Base-by-base conservation (phyloP, 495 filamentous ascomycete genomes). In the Zalerion maritima region DNA sequence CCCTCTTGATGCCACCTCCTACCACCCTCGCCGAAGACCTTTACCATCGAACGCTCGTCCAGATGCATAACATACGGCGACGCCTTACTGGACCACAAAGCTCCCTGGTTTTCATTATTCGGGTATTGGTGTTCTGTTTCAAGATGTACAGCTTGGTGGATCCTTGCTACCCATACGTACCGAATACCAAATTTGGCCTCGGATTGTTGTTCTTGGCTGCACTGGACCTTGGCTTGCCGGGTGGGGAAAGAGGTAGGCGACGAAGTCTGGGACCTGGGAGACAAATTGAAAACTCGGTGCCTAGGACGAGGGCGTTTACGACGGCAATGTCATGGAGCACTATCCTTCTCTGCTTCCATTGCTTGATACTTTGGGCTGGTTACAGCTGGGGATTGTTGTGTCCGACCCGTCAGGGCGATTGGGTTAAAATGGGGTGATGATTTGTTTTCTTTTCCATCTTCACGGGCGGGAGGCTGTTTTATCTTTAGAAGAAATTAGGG, bases 1-100 rank as follows among this genome's bases (percentile, higher is more conserved):
- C 66, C 0, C 47, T 76, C 22, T 62, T 78, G 16, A 63, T 82
- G 41, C 58, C 74, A 5, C 75, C 76, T 12, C 75, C 62, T 23
- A 43, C 45, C 21, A 58, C 54, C 14, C 34, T 40, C 1, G 26
- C 62, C 24, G 41, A 55, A 34, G 35, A 57, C 19, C 26, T 64
- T 4, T 41, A 48, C 35, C 38, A 65, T 39, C 25, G 35, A 31
- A 26, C 45, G 24, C 16, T 37, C 26, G 18, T 62, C 30, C 21
- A 43, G 30, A 12, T 14, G 48, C 29, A 26, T 41, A 40, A 37
- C 55, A 44, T 41, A 38, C 32, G 14, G 14, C 5, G 11, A 13
- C n/a, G 7, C 24, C 10, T 52, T 43, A 40, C 31, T 39, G 31
- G 36, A 28, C 1, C 30, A 25, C 9, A 40, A 49, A 27, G 39